Percentiles rank a stretch among this genome's conserved stretches.
Conservation (phyloP, 2,329 filamentous ascomycete genomes). For the Rosellinia necatrix region DNA sequence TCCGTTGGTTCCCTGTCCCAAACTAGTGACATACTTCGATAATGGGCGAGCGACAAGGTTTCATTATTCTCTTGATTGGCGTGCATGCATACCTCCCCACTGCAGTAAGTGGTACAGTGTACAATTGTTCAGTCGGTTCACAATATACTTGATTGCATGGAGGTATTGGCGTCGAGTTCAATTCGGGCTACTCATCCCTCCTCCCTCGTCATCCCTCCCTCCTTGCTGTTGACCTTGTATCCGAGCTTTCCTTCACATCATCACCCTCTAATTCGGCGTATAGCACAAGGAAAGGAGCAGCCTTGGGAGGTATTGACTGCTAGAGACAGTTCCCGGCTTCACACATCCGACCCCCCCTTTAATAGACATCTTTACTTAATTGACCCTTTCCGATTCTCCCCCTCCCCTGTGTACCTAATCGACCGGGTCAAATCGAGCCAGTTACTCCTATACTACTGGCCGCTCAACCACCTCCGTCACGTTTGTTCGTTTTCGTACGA, state of each 20-base stretch:
- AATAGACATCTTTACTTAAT: conserved; percentile 24
- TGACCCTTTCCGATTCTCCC: conserved; percentile 3
- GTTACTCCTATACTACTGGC: no score
- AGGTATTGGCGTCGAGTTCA: not conserved
- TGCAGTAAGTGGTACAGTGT: no score
- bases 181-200: not conserved
- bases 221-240: no score
- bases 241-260: no score
- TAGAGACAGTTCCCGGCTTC: conserved; percentile 1
- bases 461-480: not conserved
- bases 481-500: not conserved
- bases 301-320: not conserved
- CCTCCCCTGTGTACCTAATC: not conserved
- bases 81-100: no score
- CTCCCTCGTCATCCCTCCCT: conserved; percentile 3
- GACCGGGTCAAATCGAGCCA: not conserved
- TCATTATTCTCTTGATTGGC: not conserved
- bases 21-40: conserved; percentile 3
- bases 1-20: conserved; percentile 25
- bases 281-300: not conserved
- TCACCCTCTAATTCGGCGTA: no score
- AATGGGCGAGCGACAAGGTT: not conserved
- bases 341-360: conserved; percentile 1
- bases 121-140: no score
- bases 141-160: no score